Conservation (phyloP, 169 alveolate species). For the Eimeria nieschulzi region DNA sequence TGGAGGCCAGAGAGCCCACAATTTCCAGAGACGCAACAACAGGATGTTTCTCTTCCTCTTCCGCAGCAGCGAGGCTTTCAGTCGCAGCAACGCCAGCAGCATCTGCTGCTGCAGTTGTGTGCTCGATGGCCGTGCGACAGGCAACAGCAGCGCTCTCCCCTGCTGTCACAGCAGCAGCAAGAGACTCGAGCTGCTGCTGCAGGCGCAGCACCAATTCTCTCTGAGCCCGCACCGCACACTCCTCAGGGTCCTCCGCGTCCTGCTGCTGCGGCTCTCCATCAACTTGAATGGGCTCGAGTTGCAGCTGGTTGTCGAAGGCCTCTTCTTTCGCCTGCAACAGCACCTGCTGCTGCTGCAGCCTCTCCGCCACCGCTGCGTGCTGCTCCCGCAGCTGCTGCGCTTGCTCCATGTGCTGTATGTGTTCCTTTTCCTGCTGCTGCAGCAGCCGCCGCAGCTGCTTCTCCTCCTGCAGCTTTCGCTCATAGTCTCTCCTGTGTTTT, state of each 20-base stretch:
- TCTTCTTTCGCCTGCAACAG: conserved; percentile 22
- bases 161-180: conserved; percentile 64
- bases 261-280: conserved; percentile 37
- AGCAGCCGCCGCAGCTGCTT: conserved; percentile 64
- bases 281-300: conserved; percentile 59
- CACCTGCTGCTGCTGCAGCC: conserved; percentile 60
- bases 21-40: conserved; percentile 69
- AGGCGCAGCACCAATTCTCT: conserved; percentile 57
- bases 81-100: conserved; percentile 64
- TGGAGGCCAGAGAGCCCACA: conserved; percentile 74
- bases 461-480: conserved; percentile 64
- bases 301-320: conserved; percentile 50
- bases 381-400: conserved; percentile 31
- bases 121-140: conserved; percentile 55
- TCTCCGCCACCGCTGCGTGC: conserved; percentile 67
- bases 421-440: conserved; percentile 56
- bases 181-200: conserved; percentile 52
- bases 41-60: conserved; percentile 52
- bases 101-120: conserved; percentile 69
- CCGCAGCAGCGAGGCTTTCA: conserved; percentile 69
- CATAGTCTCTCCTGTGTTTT: conserved; percentile 56
- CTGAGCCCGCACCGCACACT: conserved; percentile 56
- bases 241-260: conserved; percentile 52
- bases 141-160: conserved; percentile 66
- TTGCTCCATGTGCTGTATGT: conserved; percentile 62